Evolutionary conservation across 768 basidiomycete species (phyloP), one percentile per base, ranked within the genome.

Genomic region (Boletus pseudo-olivaceus): DNA sequence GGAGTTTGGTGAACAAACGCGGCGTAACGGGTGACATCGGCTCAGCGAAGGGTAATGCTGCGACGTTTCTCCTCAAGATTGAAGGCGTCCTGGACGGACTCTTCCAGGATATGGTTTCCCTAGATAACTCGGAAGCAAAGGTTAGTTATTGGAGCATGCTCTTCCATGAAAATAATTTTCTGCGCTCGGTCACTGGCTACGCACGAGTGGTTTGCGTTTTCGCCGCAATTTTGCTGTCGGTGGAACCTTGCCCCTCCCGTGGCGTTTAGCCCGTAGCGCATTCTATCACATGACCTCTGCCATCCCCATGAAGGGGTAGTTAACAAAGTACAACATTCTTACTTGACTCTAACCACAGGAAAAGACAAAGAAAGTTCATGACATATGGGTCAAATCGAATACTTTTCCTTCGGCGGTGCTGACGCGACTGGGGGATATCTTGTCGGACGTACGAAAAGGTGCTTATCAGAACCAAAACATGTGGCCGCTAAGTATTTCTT

Each of bases 311-410:
- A 63, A 68, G 66, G 64, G 67, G 65, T 72, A 74, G 77, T 82
- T 55, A 72, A 82, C 78, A 58, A 62, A 54, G 58, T 59, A 62
- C 61, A 58, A 58, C 52, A 51, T 67, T 67, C 63, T 72, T 69
- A 71, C 66, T 60, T 65, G 66, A 66, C 63, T 73, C 57, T 59
- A 57, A 67, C 55, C 68, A 73, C 78, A 98, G 95, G 96, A 97
- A 78, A 99, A 99, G 76, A 82, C 90, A 43, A 88, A 88, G 79
- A 98, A 98, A 74, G 85, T 99, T 66, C 83, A 96, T 73, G 97
- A 98, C 75, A 98, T 99, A 66, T 99, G 96, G 96, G 81, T 80
- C 65, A 96, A 95, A 72, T 83, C 85, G 54, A 83, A 79, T 72
- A 96, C 96, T 46, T 99, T 99, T 75, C 87, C 93, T 54, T 68